phyloP scores from a whole-genome alignment of 768 basidiomycete genomes.

The Leccinellum rugosiceps region DNA sequence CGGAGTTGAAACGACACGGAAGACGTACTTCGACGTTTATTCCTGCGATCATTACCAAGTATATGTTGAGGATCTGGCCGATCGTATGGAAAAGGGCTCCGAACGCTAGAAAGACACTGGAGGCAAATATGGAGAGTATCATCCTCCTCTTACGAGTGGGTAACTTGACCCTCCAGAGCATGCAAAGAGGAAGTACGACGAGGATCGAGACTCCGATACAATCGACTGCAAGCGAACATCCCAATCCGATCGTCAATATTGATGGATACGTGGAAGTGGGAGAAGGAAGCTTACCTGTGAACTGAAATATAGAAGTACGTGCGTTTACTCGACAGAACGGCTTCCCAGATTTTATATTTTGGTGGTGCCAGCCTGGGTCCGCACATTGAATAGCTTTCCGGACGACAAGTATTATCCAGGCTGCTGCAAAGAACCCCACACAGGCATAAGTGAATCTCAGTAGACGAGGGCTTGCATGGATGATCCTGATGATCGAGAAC shows the following conservation, averaged over 20 bases:
- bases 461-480: neutral
- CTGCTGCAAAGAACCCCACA: slow-evolving; percentile 2
- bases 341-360: neutral
- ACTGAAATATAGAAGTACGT: slow-evolving; percentile 9
- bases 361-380: slow-evolving; percentile 10
- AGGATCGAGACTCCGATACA: slow-evolving; percentile 15
- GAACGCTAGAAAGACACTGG: slow-evolving; percentile 15
- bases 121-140: slow-evolving; percentile 23
- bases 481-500: slow-evolving; percentile 19
- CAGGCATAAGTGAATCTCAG: slow-evolving; percentile 11
- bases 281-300: slow-evolving; percentile 10
- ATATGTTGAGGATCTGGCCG: slow-evolving; percentile 10
- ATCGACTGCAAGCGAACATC: slow-evolving; percentile 15
- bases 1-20: neutral
- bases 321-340: slow-evolving; percentile 8
- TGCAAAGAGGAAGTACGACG: slow-evolving; percentile 15
- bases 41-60: slow-evolving; percentile 3
- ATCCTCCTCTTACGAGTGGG: slow-evolving; percentile 20
- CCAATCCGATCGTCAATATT: neutral
- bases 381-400: slow-evolving; percentile 9
- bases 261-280: no score
- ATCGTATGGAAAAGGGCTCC: slow-evolving; percentile 14
- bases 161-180: slow-evolving; percentile 22
- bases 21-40: slow-evolving; percentile 19
- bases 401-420: slow-evolving; percentile 6